These are phyloP conservation scores for Penicillium alfredii DNA, from an alignment of 495 filamentous ascomycete species.

Conservation along the genomic window DNA sequence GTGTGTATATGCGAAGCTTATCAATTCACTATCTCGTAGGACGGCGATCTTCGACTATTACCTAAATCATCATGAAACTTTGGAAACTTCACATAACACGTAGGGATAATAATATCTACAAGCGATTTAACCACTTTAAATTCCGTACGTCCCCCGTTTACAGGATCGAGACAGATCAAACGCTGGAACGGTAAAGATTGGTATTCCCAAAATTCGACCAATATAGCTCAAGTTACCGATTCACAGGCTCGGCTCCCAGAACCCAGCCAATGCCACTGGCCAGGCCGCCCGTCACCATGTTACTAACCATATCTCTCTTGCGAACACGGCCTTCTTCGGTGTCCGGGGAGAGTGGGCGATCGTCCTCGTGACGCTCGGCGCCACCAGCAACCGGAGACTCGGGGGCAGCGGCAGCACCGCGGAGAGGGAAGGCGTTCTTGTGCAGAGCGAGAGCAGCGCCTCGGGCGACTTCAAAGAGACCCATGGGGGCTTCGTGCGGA, in stretches of 20 bases:
- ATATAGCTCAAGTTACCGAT: slow-evolving; percentile 17
- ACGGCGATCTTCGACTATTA: too few species aligned
- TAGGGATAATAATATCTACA: too few species aligned
- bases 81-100: too few species aligned
- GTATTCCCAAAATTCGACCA: too few species aligned
- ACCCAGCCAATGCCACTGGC: slow-evolving; percentile 85
- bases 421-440: slow-evolving; percentile 54
- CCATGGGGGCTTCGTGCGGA: slow-evolving; percentile 80
- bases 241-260: slow-evolving; percentile 62
- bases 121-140: too few species aligned
- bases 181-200: too few species aligned
- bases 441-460: slow-evolving; percentile 72
- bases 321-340: slow-evolving; percentile 48
- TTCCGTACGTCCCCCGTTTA: too few species aligned
- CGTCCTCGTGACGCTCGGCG: slow-evolving; percentile 20
- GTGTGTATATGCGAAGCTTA: too few species aligned
- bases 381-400: slow-evolving; percentile 13
- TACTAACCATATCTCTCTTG: slow-evolving; percentile 75
- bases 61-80: too few species aligned
- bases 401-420: slow-evolving; percentile 17
- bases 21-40: too few species aligned
- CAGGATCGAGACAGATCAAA: too few species aligned
- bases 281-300: slow-evolving; percentile 65
- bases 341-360: slow-evolving; percentile 16
- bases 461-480: slow-evolving; percentile 84